phyloP scores from a whole-genome alignment of 306 rosid species.

The Albizia julibrissin region DNA sequence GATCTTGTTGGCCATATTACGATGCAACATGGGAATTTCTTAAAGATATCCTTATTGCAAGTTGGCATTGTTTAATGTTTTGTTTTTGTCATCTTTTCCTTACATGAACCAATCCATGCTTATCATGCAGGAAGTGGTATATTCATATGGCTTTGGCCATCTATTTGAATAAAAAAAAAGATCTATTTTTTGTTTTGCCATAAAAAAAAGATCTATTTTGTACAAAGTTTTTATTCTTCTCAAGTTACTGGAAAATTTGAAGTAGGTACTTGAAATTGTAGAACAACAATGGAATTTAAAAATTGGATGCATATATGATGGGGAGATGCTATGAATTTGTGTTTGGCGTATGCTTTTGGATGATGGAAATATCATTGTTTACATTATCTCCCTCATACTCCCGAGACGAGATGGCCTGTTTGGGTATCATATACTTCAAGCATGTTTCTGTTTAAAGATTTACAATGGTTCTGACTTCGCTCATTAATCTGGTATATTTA shows the following conservation, averaged over 20 bases:
- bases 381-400: neutral
- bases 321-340: neutral
- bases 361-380: neutral
- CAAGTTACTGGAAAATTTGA: neutral
- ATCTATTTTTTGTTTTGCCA: neutral
- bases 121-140: neutral
- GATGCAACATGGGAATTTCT: constrained; percentile 72
- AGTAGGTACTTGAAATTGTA: neutral
- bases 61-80: constrained; percentile 7
- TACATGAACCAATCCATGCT: constrained; percentile 1
- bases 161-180: neutral
- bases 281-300: neutral
- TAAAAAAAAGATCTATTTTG: neutral
- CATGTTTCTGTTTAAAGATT: constrained; percentile 7
- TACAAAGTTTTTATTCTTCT: neutral
- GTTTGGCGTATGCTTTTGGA: neutral
- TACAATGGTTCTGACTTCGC: constrained; percentile 11
- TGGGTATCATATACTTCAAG: neutral
- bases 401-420: neutral
- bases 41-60: constrained; percentile 77
- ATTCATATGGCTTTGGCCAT: neutral
- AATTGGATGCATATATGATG: neutral
- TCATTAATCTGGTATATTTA: neutral
- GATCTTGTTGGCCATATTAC: constrained; percentile 79
- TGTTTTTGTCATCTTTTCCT: constrained; percentile 15